A percentile compares a stretch with the other conserved stretches of the same genome.
Conservation (phyloP, 1,139 yeast genomes). For the Sugiyamaella sp. region DNA sequence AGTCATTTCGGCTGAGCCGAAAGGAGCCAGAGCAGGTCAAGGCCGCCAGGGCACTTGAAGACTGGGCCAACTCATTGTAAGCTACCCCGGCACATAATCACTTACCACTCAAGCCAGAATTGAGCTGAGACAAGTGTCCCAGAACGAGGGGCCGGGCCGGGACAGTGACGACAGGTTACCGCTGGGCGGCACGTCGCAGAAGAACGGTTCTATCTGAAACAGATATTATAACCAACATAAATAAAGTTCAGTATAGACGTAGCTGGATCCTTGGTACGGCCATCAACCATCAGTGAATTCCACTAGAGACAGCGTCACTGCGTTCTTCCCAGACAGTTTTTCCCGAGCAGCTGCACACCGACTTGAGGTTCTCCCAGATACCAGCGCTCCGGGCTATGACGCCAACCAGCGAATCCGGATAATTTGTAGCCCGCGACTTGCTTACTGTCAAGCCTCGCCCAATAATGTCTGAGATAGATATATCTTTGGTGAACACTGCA, state of each 20-base stretch:
- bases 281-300: constrained; percentile 35
- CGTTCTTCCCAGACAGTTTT: constrained; percentile 97
- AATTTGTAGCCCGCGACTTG: constrained; percentile 39
- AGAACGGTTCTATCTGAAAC: not conserved
- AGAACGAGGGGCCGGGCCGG: too few relatives aligned
- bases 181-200: not conserved
- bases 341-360: constrained; percentile 93
- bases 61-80: too few relatives aligned
- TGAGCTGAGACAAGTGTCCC: too few relatives aligned
- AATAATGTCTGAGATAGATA: constrained; percentile 64
- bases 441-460: constrained; percentile 80
- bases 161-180: not conserved
- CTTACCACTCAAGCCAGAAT: too few relatives aligned
- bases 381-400: constrained; percentile 97
- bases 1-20: too few relatives aligned
- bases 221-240: not conserved
- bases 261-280: not conserved
- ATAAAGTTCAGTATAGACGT: constrained; percentile 1
- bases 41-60: too few relatives aligned
- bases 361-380: constrained; percentile 92
- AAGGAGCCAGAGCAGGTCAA: too few relatives aligned
- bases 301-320: constrained; percentile 64
- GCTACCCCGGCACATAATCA: too few relatives aligned
- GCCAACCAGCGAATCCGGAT: constrained; percentile 62
- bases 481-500: constrained; percentile 52